These are phyloP conservation scores for Aspergillus pseudonomiae DNA, from an alignment of 2,329 filamentous ascomycete species.

Conservation along the genomic window DNA sequence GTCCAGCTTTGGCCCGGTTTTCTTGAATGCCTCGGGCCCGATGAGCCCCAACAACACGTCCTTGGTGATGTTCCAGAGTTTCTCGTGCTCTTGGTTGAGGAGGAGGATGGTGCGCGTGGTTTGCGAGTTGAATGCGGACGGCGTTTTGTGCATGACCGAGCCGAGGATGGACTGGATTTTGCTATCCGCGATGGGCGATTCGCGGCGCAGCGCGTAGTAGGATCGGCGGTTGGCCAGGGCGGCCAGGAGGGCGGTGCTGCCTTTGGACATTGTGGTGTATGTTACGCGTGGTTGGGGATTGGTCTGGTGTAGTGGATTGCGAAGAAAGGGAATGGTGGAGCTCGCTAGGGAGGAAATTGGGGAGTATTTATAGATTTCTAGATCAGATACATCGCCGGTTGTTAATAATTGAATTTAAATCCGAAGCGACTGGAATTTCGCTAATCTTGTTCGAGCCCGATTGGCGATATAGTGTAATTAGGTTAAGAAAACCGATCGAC, in stretches of 20 bases:
- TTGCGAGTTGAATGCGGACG: conserved; percentile 82
- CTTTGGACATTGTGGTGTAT: background rate
- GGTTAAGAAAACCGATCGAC: background rate
- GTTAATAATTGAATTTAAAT: too few relatives aligned
- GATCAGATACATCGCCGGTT: background rate
- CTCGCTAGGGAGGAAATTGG: too few relatives aligned
- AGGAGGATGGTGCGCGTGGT: conserved; percentile 74
- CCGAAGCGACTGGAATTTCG: background rate
- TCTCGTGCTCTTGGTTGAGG: conserved; percentile 76
- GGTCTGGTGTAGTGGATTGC: too few relatives aligned
- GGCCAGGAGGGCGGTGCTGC: conserved; percentile 16
- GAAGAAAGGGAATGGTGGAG: too few relatives aligned
- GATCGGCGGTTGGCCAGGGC: conserved; percentile 28
- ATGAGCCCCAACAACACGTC: conserved; percentile 63
- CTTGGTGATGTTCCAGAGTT: conserved; percentile 73
- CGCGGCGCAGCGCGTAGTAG: conserved; percentile 31
- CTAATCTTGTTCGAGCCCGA: background rate
- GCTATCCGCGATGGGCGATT: conserved; percentile 33
- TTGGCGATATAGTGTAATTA: background rate
- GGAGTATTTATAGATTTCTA: background rate
- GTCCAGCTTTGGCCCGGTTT: conserved; percentile 31
- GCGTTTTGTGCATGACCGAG: conserved; percentile 63
- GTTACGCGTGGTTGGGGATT: too few relatives aligned
- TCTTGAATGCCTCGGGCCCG: conserved; percentile 54
- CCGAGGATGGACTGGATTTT: conserved; percentile 33